Base-by-base conservation (phyloP, 2,329 filamentous ascomycete genomes). In the Monilinia aucupariae region DNA sequence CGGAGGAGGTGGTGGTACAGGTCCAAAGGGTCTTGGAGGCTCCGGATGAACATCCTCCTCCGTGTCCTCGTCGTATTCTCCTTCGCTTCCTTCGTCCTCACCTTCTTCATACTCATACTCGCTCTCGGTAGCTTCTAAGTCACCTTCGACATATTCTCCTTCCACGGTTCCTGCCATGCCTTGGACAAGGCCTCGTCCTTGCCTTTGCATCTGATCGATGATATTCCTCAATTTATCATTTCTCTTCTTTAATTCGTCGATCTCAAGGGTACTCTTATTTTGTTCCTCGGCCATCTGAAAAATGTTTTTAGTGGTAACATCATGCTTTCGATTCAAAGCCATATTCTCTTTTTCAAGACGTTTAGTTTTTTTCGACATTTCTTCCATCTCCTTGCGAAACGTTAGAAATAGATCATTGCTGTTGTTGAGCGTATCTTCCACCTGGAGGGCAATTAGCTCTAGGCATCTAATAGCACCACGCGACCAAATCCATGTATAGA, bases 341-440 rank as follows among this genome's bases (percentile, higher is more conserved):
- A 94, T 88, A 72, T 99, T 97, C 73, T 99, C 94, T 77, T 96
- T 96, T 76, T 99, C 94, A 60, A 99, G 81, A 32, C 92, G 88
- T 77, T 97, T 97, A 7, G 93, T 96, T 79, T 97, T 97, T 79
- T 97, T 97, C 0, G 92, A 96, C 92, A 97, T 97, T 73, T 97
- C 94, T 77, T 97, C 94, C 92, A 97, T 97, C 77, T 97, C 94
- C 78, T 96, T 97, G 61, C 93, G 86, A 78, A 97, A 97, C 0
- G 94, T 97, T 69, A 97, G 80, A 76, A 97, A 97, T 61, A 97
- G 81, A 75, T 97, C 94, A 79, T 97, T 97, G 77, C 91, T 96
- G 75, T 97, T 97, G 78, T 97, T 97, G 59, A 97, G 83, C 45
- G 93, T 97, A 77, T 97, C 94, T 83, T 97, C 93, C 74, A 97